phyloP scores from a whole-genome alignment of 768 basidiomycete species.

The Suillus discolor region DNA sequence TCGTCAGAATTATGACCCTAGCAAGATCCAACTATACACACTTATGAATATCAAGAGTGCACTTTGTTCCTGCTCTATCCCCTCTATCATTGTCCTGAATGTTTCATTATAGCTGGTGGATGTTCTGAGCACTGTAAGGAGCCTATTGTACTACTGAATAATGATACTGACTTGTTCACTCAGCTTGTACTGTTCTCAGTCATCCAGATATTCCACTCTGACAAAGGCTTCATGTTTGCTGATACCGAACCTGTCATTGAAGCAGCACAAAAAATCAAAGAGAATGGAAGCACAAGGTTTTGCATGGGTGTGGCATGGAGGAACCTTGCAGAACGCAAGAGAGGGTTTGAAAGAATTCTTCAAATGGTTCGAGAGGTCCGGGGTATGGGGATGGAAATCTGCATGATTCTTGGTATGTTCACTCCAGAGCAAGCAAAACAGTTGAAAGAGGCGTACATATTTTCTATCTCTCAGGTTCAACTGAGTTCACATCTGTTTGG shows the following conservation, averaged over 20 bases:
- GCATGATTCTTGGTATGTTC: constrained; percentile 97
- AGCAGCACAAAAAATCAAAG: constrained; percentile 92
- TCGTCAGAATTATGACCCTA: constrained; percentile 83
- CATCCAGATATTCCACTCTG: constrained; percentile 86
- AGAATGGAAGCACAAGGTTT: constrained; percentile 94
- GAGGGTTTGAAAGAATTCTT: constrained; percentile 91
- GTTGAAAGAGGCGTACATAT: constrained; percentile 86
- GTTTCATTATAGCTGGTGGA: constrained; percentile 70
- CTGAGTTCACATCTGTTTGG: constrained; percentile 11
- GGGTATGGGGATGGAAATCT: constrained; percentile 98
- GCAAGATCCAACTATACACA: constrained; percentile 93
- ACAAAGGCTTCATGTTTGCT: constrained; percentile 84
- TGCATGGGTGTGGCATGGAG: constrained; percentile 99
- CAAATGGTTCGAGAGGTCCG: constrained; percentile 90
- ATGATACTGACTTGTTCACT: constrained; percentile 1
- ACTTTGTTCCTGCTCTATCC: constrained; percentile 38
- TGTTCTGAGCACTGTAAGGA: constrained; percentile 91
- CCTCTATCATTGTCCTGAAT: constrained; percentile 15
- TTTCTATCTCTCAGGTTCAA: constrained; percentile 10
- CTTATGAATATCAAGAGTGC: constrained; percentile 98
- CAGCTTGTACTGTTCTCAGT: constrained; percentile 98
- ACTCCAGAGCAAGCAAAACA: constrained; percentile 89
- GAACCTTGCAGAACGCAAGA: constrained; percentile 88
- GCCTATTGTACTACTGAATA: constrained; percentile 11
- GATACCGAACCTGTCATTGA: constrained; percentile 91